Evolutionary conservation across 495 filamentous ascomycete genomes (phyloP).

Genomic region (Aspergillus sclerotioniger): DNA sequence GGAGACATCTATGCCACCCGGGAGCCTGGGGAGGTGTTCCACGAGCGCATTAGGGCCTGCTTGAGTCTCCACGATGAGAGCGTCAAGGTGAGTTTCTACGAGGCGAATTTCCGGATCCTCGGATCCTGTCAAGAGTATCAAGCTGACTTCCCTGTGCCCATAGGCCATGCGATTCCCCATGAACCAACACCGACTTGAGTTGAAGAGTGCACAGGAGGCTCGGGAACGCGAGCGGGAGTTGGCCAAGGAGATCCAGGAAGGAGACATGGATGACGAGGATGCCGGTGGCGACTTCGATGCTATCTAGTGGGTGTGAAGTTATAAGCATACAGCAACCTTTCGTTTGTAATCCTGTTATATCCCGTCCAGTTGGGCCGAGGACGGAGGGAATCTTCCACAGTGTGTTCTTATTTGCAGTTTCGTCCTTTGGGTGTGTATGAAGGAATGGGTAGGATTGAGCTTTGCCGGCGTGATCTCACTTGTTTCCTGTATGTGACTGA

Average conservation of each 20-base stretch:
- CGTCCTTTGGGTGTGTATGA: slow-evolving; percentile 30
- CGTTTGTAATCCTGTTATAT: slow-evolving; percentile 7
- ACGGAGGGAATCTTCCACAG: slow-evolving; percentile 20
- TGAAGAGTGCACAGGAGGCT: slow-evolving; percentile 97
- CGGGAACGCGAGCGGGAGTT: slow-evolving; percentile 92
- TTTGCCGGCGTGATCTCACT: slow-evolving; percentile 28
- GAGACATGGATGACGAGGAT: slow-evolving; percentile 96
- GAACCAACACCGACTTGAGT: slow-evolving; percentile 96
- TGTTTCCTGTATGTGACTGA: slow-evolving; percentile 31
- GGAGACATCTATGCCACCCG: slow-evolving; percentile 94
- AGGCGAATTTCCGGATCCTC: not conserved
- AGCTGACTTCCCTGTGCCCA: not conserved
- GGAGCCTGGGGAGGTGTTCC: slow-evolving; percentile 94
- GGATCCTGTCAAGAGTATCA: not conserved
- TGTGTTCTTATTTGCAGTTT: slow-evolving; percentile 22
- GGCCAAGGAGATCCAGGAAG: slow-evolving; percentile 98
- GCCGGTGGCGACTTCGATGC: slow-evolving; percentile 96
- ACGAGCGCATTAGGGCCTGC: slow-evolving; percentile 90
- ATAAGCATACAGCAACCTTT: slow-evolving; percentile 10
- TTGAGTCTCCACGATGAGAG: slow-evolving; percentile 92
- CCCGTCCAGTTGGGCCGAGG: slow-evolving; percentile 7
- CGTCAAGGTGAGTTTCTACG: slow-evolving; percentile 72
- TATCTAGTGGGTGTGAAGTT: slow-evolving; percentile 59
- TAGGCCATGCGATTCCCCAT: slow-evolving; percentile 98
- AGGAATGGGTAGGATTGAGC: slow-evolving; percentile 31